These are phyloP conservation scores for Schizothecium vesticola DNA, from an alignment of 495 filamentous ascomycete species.

Conservation along the genomic window DNA sequence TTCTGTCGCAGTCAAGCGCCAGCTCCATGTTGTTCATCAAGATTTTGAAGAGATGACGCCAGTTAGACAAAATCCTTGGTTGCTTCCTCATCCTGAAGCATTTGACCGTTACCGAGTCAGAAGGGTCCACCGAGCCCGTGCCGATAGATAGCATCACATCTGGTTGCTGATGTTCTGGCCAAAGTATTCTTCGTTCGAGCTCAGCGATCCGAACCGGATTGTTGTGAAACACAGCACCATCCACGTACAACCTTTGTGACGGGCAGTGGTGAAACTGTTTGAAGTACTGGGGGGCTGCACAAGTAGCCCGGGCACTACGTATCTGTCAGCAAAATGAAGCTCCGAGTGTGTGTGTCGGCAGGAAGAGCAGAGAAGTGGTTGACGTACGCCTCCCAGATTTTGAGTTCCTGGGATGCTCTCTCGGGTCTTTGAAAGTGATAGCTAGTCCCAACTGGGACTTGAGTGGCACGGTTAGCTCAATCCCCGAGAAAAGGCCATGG, in stretches of 20 bases:
- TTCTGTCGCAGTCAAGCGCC: conserved; percentile 3
- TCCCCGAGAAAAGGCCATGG: too few relatives aligned
- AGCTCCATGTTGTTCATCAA: neutral
- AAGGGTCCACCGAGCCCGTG: neutral
- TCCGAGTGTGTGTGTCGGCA: too few relatives aligned
- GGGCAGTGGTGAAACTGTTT: neutral
- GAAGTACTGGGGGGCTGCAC: conserved; percentile 6
- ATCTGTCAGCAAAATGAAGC: neutral
- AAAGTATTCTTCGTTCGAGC: neutral
- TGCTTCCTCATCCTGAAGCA: neutral
- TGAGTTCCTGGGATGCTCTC: neutral
- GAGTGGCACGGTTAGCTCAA: too few relatives aligned
- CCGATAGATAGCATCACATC: conserved; percentile 8
- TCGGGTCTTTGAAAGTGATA: conserved; percentile 2
- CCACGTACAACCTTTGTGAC: neutral
- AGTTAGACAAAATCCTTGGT: neutral
- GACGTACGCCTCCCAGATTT: conserved; percentile 6
- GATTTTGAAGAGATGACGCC: neutral
- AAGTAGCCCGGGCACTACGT: conserved; percentile 2
- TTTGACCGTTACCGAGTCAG: neutral
- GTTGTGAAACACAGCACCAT: conserved; percentile 6
- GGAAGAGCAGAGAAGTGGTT: neutral
- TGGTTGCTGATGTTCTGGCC: conserved; percentile 1
- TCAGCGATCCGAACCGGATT: conserved; percentile 3
- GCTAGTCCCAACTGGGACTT: neutral